Percentiles rank a stretch among this genome's conserved stretches.
These are phyloP conservation scores for Boletellus sp. DNA, from an alignment of 768 basidiomycete genomes.

Conservation along the genomic window DNA sequence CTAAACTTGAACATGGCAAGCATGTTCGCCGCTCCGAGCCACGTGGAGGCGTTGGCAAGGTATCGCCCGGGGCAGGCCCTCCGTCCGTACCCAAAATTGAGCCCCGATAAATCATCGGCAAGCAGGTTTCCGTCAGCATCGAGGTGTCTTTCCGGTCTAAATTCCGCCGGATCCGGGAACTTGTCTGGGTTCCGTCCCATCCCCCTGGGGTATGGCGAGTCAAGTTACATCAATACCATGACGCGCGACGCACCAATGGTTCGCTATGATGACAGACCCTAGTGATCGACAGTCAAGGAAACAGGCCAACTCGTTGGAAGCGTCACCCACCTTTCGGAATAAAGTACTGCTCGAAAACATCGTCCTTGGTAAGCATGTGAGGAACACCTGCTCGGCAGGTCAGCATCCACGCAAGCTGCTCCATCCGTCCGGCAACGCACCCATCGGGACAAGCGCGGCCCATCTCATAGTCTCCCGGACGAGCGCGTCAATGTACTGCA, in stretches of 20 bases:
- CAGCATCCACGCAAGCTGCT: not conserved
- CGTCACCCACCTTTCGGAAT: conserved; percentile 47
- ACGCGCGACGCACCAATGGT: conserved; percentile 14
- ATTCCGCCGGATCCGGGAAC: conserved; percentile 28
- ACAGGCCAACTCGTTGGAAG: not conserved
- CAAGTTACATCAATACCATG: not conserved
- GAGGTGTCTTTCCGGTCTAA: conserved; percentile 35
- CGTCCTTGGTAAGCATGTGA: conserved; percentile 34
- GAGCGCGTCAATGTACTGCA: conserved; percentile 23
- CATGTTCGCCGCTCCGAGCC: conserved; percentile 21
- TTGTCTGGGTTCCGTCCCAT: conserved; percentile 23
- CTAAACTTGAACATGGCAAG: conserved; percentile 18
- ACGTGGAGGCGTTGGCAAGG: conserved; percentile 14
- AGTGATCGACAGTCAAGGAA: not conserved
- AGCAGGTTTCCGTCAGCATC: conserved; percentile 18
- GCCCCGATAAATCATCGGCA: conserved; percentile 17
- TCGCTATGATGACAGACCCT: conserved; percentile 23
- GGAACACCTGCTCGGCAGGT: conserved; percentile 21
- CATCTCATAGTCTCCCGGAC: conserved; percentile 21
- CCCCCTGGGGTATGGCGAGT: conserved; percentile 8
- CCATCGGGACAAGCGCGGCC: conserved; percentile 20
- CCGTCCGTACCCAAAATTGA: conserved; percentile 35
- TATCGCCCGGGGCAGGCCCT: conserved; percentile 21
- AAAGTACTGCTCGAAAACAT: conserved; percentile 40
- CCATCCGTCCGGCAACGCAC: conserved; percentile 2